These are phyloP conservation scores for Salix exigua DNA, from an alignment of 345 rosid genomes.

Conservation along the genomic window DNA sequence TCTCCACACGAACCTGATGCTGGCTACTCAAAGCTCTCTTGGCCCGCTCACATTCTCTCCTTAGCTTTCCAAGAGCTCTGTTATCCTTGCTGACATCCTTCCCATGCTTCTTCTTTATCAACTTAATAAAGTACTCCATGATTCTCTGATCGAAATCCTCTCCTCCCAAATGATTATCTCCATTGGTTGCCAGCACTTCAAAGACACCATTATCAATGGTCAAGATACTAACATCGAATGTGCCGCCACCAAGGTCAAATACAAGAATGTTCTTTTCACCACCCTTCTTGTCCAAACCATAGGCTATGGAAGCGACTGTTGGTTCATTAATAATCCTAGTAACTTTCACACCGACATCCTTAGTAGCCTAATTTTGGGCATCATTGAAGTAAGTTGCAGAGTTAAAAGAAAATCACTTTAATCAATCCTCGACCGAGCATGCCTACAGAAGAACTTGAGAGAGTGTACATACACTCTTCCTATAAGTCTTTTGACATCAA, in stretches of 20 bases:
- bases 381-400: slow-evolving; percentile 29
- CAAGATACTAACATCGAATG: slow-evolving; percentile 27
- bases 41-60: slow-evolving; percentile 31
- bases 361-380: slow-evolving; percentile 27
- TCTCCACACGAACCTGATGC: slow-evolving; percentile 27
- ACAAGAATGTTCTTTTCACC: slow-evolving; percentile 29
- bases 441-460: neutral
- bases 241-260: no score
- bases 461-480: slow-evolving; percentile 22
- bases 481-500: slow-evolving; percentile 28
- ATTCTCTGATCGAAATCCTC: slow-evolving; percentile 35
- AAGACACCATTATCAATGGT: slow-evolving; percentile 27
- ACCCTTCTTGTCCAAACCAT: slow-evolving; percentile 25
- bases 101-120: slow-evolving; percentile 30
- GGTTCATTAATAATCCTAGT: slow-evolving; percentile 29
- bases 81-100: slow-evolving; percentile 34
- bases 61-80: slow-evolving; percentile 27
- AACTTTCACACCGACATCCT: slow-evolving; percentile 27
- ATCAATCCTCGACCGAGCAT: neutral
- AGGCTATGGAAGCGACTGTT: slow-evolving; percentile 29
- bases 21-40: slow-evolving; percentile 31
- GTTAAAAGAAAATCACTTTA: neutral
- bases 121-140: slow-evolving; percentile 31
- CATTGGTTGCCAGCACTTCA: slow-evolving; percentile 25
- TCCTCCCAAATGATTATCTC: slow-evolving; percentile 31